A percentile compares a stretch with the other conserved stretches of the same genome.
Evolutionary conservation across 1,284 basidiomycete species (phyloP).

Genomic region (Neotropicomus parvogracilis): DNA sequence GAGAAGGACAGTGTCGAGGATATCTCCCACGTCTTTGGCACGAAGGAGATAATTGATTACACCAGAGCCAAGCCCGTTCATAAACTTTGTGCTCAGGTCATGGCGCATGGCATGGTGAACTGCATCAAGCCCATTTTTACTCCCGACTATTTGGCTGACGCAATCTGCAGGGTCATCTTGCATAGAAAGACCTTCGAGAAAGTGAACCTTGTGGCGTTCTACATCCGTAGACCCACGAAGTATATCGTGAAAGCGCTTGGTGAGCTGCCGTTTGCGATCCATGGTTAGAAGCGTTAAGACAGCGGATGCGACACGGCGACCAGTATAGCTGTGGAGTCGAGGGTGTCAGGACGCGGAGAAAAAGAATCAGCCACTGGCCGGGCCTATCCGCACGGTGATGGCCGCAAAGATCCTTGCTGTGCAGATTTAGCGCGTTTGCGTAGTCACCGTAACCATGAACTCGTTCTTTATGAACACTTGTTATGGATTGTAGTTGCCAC

Average conservation of each 20-base stretch:
- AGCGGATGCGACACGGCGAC: no score
- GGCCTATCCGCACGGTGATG: no score
- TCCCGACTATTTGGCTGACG: slow-evolving; percentile 40
- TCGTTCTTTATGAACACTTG: no score
- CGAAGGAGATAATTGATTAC: slow-evolving; percentile 44
- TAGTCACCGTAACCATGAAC: no score
- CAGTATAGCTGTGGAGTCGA: no score
- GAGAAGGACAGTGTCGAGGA: slow-evolving; percentile 38
- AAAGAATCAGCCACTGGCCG: no score
- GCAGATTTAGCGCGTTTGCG: no score
- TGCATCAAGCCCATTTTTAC: slow-evolving; percentile 38
- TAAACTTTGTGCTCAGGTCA: slow-evolving; percentile 38
- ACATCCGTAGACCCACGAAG: slow-evolving; percentile 21
- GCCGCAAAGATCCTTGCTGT: no score
- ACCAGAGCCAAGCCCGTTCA: slow-evolving; percentile 42
- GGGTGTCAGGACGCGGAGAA: no score
- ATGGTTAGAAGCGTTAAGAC: slow-evolving; percentile 7
- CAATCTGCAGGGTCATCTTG: slow-evolving; percentile 41
- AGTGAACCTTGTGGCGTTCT: slow-evolving; percentile 26
- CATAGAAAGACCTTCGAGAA: slow-evolving; percentile 47
- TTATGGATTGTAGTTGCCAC: no score
- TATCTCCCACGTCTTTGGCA: slow-evolving; percentile 42
- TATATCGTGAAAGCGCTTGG: slow-evolving; percentile 27
- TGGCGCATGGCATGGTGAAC: slow-evolving; percentile 45
- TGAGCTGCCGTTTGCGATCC: slow-evolving; percentile 22